These are phyloP conservation scores for Fonsecaea erecta DNA, from an alignment of 2,329 filamentous ascomycete genomes.

Conservation along the genomic window DNA sequence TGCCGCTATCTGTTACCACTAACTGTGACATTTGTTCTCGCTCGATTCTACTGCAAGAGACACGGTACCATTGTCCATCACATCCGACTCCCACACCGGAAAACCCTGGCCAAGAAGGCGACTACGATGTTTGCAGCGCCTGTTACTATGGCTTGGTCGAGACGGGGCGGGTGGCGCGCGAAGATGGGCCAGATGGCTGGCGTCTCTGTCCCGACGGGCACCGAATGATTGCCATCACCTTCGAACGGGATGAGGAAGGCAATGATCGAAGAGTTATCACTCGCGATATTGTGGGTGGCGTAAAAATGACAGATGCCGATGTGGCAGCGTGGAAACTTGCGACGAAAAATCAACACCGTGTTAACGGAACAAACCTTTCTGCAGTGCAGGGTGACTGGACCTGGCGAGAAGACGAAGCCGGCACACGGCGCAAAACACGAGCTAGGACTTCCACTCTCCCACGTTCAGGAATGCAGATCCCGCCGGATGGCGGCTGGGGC, in stretches of 20 bases:
- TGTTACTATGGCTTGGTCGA: constrained; percentile 75
- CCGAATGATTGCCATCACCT: constrained; percentile 80
- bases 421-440: constrained; percentile 26
- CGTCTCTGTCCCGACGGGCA: constrained; percentile 79
- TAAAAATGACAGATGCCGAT: constrained; percentile 66
- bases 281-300: constrained; percentile 77
- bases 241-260: constrained; percentile 66
- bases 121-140: constrained; percentile 80
- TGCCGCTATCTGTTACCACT: constrained; percentile 72
- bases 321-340: constrained; percentile 40
- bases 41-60: constrained; percentile 70
- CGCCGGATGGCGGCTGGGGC: constrained; percentile 76
- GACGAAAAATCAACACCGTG: constrained; percentile 19
- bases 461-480: constrained; percentile 55
- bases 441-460: constrained; percentile 21
- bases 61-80: constrained; percentile 76
- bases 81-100: constrained; percentile 59
- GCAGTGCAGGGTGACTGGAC: constrained; percentile 33
- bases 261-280: constrained; percentile 71
- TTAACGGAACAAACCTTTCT: not conserved
- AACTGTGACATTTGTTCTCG: constrained; percentile 79
- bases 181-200: constrained; percentile 83
- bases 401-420: constrained; percentile 35
- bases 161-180: constrained; percentile 67
- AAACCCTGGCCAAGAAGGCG: constrained; percentile 61